phyloP scores from a whole-genome alignment of 192 early-diverging fungal genomes.

The Diversispora eburnea region DNA sequence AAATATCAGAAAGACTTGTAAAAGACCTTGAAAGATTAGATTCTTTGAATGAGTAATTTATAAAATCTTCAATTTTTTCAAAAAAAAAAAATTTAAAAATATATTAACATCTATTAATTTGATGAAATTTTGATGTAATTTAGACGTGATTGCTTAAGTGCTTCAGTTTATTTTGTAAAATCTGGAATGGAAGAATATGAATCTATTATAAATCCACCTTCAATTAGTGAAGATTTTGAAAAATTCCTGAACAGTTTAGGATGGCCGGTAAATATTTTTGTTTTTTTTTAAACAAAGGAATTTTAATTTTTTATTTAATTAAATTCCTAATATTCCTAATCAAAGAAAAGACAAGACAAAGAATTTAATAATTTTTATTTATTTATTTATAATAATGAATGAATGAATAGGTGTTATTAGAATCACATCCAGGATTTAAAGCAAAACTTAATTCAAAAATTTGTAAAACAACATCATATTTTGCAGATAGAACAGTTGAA shows the following conservation, averaged over 20 bases:
- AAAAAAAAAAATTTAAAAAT: background rate
- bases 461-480: slow-evolving; percentile 68
- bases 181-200: slow-evolving; percentile 49
- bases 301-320: no score
- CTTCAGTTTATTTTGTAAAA: slow-evolving; percentile 60
- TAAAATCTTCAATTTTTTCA: background rate
- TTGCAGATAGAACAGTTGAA: slow-evolving; percentile 60
- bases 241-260: slow-evolving; percentile 67
- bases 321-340: no score
- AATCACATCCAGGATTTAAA: slow-evolving; percentile 61
- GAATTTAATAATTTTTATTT: no score
- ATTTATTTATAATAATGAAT: background rate
- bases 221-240: slow-evolving; percentile 57
- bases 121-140: background rate
- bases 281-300: no score
- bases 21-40: slow-evolving; percentile 64
- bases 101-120: background rate
- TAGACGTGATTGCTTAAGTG: slow-evolving; percentile 67
- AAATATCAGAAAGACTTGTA: slow-evolving; percentile 59
- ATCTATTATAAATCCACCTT: slow-evolving; percentile 48
- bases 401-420: slow-evolving; percentile 43
- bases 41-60: slow-evolving; percentile 59
- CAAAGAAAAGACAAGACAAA: no score
- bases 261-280: slow-evolving; percentile 58
- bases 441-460: slow-evolving; percentile 50